Conservation (phyloP, 1,139 yeast species). For the Diutina siamensis region DNA sequence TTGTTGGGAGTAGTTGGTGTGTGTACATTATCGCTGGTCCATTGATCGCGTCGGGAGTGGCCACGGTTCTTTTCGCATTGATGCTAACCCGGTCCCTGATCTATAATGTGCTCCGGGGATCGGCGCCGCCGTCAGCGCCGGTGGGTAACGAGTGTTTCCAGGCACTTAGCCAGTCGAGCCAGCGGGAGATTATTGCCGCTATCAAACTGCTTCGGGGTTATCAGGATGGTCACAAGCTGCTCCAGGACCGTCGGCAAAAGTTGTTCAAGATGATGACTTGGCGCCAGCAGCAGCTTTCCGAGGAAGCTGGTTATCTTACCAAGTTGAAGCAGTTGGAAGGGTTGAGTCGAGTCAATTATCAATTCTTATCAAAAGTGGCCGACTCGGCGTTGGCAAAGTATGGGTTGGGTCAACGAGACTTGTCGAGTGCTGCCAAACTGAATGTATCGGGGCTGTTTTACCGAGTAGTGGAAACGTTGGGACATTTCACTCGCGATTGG, state of each 20-base stretch:
- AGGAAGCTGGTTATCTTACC: slow-evolving; percentile 41
- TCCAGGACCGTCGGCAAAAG: slow-evolving; percentile 35
- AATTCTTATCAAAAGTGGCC: slow-evolving; percentile 33
- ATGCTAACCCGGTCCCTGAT: slow-evolving; percentile 17
- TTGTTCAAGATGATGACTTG: slow-evolving; percentile 39
- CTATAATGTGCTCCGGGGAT: not conserved
- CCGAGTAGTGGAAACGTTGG: slow-evolving; percentile 57
- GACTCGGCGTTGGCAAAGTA: slow-evolving; percentile 26
- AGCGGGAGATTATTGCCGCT: slow-evolving; percentile 34
- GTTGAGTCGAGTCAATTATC: slow-evolving; percentile 33
- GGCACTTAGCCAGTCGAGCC: slow-evolving; percentile 8
- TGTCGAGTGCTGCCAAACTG: slow-evolving; percentile 18
- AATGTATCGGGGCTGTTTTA: slow-evolving; percentile 22
- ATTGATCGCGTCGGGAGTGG: too few species aligned
- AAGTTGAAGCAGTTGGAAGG: slow-evolving; percentile 38
- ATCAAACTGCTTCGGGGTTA: slow-evolving; percentile 40
- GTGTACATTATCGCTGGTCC: not conserved
- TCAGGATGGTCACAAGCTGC: slow-evolving; percentile 22
- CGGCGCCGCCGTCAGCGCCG: not conserved
- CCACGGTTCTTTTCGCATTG: slow-evolving; percentile 21
- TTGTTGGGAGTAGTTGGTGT: not conserved
- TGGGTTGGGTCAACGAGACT: slow-evolving; percentile 25
- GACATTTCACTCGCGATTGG: slow-evolving; percentile 76
- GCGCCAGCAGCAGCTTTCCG: slow-evolving; percentile 44
- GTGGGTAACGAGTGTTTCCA: slow-evolving; percentile 3